Percentiles rank a stretch among this genome's conserved stretches.
Evolutionary conservation across 495 filamentous ascomycete species (phyloP).

Genomic region (Aspergillus carlsbadensis): DNA sequence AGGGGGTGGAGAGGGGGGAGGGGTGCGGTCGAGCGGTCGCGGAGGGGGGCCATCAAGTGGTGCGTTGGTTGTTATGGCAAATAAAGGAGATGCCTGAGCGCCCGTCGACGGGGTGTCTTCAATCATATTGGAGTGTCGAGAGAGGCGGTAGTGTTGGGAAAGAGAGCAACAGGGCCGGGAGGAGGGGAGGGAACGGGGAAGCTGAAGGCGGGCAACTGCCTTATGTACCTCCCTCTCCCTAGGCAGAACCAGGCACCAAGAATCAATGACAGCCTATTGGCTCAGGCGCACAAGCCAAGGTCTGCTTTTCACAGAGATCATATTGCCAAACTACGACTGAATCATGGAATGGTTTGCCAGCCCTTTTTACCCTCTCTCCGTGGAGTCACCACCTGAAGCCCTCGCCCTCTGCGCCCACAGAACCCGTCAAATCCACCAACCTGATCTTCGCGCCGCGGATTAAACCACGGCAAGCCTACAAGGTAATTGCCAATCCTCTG

Average conservation of each 20-base stretch:
- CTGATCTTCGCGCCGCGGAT: conserved; percentile 56
- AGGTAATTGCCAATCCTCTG: conserved; percentile 53
- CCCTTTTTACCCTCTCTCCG: conserved; percentile 1
- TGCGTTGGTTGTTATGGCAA: background rate
- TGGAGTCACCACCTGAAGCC: conserved; percentile 41
- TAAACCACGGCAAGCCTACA: conserved; percentile 53
- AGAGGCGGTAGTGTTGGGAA: no score
- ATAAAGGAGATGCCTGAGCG: background rate
- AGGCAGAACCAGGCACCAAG: no score
- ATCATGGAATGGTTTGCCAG: conserved; percentile 1
- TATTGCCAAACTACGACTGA: background rate
- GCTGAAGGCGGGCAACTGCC: no score
- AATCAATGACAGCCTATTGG: no score
- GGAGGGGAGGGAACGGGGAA: no score
- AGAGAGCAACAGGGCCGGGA: no score
- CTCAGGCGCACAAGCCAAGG: no score
- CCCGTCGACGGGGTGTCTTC: no score
- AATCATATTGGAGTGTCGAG: no score
- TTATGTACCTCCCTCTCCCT: no score
- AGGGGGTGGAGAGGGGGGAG: background rate
- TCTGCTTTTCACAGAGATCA: background rate
- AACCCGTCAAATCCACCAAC: conserved; percentile 49
- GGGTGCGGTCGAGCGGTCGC: background rate
- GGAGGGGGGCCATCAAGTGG: background rate
- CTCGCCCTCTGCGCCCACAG: conserved; percentile 53